These are phyloP conservation scores for Ustilago lituana DNA, from an alignment of 1,284 basidiomycete genomes.

Conservation along the genomic window DNA sequence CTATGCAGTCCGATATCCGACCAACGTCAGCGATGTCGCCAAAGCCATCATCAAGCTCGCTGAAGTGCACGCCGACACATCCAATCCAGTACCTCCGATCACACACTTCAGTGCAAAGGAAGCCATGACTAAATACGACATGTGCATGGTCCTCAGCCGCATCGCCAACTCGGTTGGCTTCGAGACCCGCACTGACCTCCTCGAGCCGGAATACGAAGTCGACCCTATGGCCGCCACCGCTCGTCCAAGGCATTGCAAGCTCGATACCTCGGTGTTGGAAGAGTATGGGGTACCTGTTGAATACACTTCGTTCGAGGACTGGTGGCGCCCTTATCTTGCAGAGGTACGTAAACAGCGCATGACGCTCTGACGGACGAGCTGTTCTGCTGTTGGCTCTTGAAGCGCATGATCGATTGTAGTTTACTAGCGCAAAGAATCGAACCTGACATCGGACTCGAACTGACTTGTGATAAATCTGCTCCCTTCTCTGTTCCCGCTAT, in stretches of 20 bases:
- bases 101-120: conserved; percentile 70
- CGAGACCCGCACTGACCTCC: conserved; percentile 47
- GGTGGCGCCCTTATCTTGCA: conserved; percentile 58
- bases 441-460: neutral
- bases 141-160: conserved; percentile 64
- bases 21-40: conserved; percentile 70
- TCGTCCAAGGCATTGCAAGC: conserved; percentile 61
- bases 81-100: conserved; percentile 53
- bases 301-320: conserved; percentile 58
- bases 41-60: conserved; percentile 68
- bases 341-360: conserved; percentile 34
- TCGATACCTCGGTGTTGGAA: conserved; percentile 52
- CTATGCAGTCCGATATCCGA: conserved; percentile 70
- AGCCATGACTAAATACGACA: conserved; percentile 71
- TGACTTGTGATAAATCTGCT: conserved; percentile 11
- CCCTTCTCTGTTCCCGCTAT: neutral
- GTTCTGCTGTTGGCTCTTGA: no score
- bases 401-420: no score
- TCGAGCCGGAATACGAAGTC: conserved; percentile 61
- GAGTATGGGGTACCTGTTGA: conserved; percentile 52
- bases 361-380: neutral
- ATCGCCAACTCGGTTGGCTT: conserved; percentile 52
- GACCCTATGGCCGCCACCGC: conserved; percentile 60
- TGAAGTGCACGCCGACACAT: conserved; percentile 27
- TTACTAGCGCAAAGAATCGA: neutral